Base-by-base conservation (phyloP, 257 asterid species). In the Solanum sitiens region DNA sequence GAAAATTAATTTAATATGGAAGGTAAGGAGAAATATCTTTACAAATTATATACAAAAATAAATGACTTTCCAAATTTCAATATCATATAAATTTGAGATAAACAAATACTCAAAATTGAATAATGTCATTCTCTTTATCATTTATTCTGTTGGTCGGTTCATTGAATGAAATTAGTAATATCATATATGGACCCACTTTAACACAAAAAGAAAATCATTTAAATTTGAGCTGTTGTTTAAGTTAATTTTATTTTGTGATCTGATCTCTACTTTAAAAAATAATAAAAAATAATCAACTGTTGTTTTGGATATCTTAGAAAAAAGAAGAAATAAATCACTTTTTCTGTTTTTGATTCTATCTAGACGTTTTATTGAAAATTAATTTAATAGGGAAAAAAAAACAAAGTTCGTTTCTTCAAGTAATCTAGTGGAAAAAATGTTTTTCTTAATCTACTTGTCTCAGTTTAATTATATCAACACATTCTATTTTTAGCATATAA, bases 1-100 rank as follows among this genome's bases (percentile, higher is more conserved):
- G 0, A 37, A 1, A 37, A 1, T 37, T 37, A 37, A 37, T 37
- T 6, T 37, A 37, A 5, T 37, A 37, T 0, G 39, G 0, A 0
- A 37, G 1, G 39, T 5, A 37, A 37, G 39, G 6, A 37, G 7
- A 50, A 14, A 5, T 6, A 50, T 50, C 7, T 37, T 53, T 53
- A 53, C 61, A 16, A 53, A 53, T 53, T 53, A 53, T 16, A 53
- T 53, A 16, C 0, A 16, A 16, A 53, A 53, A 5, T 6, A 53
- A 16, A 2, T 16, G 9, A 53, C 63, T 53, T 13, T 11, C 4
- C 1, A 53, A 16, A 53, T 53, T 53, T 53, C 9, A 16, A 53
- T 53, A 2, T 53, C 10, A 53, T 16, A 53, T 16, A 53, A 53
- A 53, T 53, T 27, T 53, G 23, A 16, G 63, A 53, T 6, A 53